Evolutionary conservation across 345 rosid species (phyloP).

Genomic region (Atalantia buxifolia): DNA sequence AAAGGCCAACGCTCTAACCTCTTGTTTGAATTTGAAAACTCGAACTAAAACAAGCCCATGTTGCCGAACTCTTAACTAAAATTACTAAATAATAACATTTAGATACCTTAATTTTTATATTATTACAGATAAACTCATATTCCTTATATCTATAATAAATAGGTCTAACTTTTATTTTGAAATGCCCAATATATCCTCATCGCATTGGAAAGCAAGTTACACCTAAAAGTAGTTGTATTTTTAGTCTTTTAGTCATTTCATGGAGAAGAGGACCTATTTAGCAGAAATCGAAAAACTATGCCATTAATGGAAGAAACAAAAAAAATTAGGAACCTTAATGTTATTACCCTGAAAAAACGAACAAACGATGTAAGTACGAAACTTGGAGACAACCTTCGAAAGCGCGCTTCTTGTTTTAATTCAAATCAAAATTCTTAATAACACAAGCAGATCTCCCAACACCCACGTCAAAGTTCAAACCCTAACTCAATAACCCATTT

Average conservation of each 20-base stretch:
- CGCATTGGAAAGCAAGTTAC: fast-evolving
- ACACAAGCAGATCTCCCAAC: constrained; percentile 1
- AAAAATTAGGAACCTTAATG: background rate
- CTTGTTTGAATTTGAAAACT: background rate
- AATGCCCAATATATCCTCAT: background rate
- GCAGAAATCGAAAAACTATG: background rate
- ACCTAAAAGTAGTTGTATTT: background rate
- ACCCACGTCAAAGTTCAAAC: background rate
- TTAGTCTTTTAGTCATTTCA: background rate
- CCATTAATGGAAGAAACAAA: background rate
- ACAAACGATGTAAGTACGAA: background rate
- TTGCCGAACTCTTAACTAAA: background rate
- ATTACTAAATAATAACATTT: background rate
- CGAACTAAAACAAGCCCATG: background rate
- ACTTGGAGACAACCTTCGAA: background rate
- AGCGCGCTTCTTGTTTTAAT: constrained; percentile 7
- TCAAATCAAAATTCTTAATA: background rate
- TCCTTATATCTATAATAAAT: too few species aligned
- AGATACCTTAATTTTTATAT: too few species aligned
- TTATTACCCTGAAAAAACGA: background rate
- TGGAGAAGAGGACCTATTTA: background rate
- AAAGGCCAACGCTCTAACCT: background rate
- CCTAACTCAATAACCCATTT: background rate
- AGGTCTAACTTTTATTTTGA: background rate
- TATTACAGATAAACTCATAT: too few species aligned